Percentiles rank a stretch among this genome's conserved stretches.
phyloP scores from a whole-genome alignment of 371 early-diverging fungal genomes.

The Neoconidiobolus thromboides region DNA sequence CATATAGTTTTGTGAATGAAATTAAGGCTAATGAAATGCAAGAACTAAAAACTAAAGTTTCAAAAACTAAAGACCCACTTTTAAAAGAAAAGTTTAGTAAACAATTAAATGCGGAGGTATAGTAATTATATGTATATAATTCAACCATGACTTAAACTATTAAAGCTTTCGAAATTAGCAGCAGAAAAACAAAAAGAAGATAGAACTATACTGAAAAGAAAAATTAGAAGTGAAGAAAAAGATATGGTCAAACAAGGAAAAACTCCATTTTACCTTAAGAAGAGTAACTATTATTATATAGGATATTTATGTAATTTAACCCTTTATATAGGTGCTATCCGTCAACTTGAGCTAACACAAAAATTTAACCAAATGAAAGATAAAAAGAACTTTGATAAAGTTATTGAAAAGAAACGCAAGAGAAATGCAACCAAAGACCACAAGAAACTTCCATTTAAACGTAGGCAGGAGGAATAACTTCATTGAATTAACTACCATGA shows the following conservation, averaged over 20 bases:
- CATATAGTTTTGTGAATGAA: conserved; percentile 61
- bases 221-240: conserved; percentile 50
- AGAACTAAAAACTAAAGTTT: conserved; percentile 29
- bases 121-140: not conserved
- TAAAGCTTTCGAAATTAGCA: conserved; percentile 8
- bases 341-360: conserved; percentile 51
- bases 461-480: not conserved
- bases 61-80: conserved; percentile 34
- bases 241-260: conserved; percentile 65
- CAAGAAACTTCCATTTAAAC: conserved; percentile 10
- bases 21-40: conserved; percentile 45
- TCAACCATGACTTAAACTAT: not conserved
- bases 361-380: conserved; percentile 42
- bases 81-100: conserved; percentile 19
- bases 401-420: conserved; percentile 71
- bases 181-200: conserved; percentile 21
- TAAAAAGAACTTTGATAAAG: conserved; percentile 35
- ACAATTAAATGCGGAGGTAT: conserved; percentile 27
- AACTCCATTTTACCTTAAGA: conserved; percentile 68
- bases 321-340: conserved; percentile 34
- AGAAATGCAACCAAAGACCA: conserved; percentile 59
- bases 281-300: conserved; percentile 26
- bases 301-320: not conserved
- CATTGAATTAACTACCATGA: too few species aligned
- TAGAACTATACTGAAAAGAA: conserved; percentile 35